These are phyloP conservation scores for Chalaropsis ovoidea DNA, from an alignment of 2,329 filamentous ascomycete species.

Conservation along the genomic window DNA sequence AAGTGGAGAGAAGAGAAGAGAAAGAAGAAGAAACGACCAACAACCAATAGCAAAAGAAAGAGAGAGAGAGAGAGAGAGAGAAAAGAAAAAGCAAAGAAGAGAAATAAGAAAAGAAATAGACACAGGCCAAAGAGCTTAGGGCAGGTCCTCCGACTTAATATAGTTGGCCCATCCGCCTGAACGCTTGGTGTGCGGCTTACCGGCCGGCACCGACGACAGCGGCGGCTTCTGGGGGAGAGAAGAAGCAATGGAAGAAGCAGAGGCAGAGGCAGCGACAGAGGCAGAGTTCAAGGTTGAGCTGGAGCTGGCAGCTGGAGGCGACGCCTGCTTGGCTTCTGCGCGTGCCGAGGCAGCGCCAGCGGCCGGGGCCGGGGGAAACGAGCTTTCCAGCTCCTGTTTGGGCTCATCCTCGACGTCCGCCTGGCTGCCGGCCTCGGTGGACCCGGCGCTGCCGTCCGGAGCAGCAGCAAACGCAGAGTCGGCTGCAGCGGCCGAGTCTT, in stretches of 20 bases:
- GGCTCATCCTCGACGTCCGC: constrained; percentile 22
- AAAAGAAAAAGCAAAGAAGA: neutral
- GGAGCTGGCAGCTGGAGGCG: constrained; percentile 29
- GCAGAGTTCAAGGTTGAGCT: constrained; percentile 28
- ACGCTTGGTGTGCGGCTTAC: constrained; percentile 35
- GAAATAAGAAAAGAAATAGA: neutral
- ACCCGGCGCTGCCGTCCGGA: neutral
- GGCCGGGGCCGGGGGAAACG: neutral
- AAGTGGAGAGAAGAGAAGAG: neutral
- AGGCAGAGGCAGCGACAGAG: constrained; percentile 28
- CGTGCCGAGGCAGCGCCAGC: constrained; percentile 29
- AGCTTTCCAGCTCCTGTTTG: constrained; percentile 5
- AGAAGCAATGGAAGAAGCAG: constrained; percentile 29
- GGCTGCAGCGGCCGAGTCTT: neutral
- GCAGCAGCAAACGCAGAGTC: neutral
- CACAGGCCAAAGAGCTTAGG: constrained; percentile 23
- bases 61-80: constrained; percentile 8
- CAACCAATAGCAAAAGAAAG: constrained; percentile 1
- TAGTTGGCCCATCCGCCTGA: constrained; percentile 31
- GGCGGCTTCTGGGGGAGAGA: constrained; percentile 23
- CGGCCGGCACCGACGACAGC: constrained; percentile 29
- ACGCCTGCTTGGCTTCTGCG: constrained; percentile 33
- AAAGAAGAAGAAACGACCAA: constrained; percentile 11
- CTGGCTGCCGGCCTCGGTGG: neutral
- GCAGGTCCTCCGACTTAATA: constrained; percentile 32